A percentile compares a stretch with the other conserved stretches of the same genome.
These are phyloP conservation scores for Inonotus hispidus DNA, from an alignment of 1,284 basidiomycete genomes.

Conservation along the genomic window DNA sequence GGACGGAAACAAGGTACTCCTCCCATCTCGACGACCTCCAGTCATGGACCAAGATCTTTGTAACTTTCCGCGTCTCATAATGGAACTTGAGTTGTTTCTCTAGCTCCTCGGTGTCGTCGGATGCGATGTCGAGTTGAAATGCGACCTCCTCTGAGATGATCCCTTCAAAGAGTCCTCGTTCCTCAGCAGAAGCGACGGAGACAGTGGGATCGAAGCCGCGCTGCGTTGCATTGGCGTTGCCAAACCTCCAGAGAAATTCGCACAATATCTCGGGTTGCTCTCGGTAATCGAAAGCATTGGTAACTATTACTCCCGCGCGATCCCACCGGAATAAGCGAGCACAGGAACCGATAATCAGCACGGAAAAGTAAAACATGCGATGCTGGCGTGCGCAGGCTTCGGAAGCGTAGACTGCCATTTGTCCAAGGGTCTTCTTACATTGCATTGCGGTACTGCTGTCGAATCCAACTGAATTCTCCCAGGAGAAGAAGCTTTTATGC, in stretches of 20 bases:
- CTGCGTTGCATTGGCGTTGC: not conserved
- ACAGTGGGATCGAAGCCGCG: not conserved
- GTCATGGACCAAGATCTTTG: not conserved
- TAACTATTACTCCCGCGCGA: conserved; percentile 3
- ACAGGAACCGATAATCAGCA: not conserved
- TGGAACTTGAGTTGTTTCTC: not conserved
- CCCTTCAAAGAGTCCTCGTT: not conserved
- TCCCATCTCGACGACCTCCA: not conserved
- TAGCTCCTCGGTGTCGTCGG: not conserved
- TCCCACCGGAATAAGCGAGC: conserved; percentile 1
- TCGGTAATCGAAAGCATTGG: not conserved
- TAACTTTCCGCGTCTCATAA: not conserved
- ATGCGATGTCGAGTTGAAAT: not conserved
- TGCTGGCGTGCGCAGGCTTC: not conserved
- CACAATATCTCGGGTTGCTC: not conserved
- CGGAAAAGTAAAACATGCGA: not conserved
- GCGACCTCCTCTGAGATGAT: not conserved
- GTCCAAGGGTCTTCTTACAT: not conserved
- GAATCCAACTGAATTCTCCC: not conserved
- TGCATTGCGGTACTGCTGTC: not conserved
- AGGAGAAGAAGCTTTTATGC: not conserved
- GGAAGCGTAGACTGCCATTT: not conserved
- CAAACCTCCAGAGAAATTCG: not conserved
- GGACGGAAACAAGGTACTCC: not conserved
- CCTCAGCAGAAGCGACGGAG: not conserved